Percentiles rank a stretch among this genome's conserved stretches.
phyloP scores from a whole-genome alignment of 306 rosid species.

The Albizia julibrissin region DNA sequence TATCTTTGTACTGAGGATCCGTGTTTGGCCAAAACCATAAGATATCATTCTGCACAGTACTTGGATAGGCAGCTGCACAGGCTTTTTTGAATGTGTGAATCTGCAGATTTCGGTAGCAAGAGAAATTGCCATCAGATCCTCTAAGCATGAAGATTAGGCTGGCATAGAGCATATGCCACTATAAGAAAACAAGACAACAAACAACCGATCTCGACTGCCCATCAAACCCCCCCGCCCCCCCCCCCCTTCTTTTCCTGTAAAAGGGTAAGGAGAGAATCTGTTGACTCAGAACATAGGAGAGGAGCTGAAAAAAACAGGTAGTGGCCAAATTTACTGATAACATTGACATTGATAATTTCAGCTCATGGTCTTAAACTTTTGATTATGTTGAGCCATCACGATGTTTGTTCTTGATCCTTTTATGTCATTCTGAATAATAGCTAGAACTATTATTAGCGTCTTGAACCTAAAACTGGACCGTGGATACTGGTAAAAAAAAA shows the following conservation, averaged over 20 bases:
- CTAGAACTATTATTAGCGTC: neutral
- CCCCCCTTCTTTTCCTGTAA: neutral
- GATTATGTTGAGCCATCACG: neutral
- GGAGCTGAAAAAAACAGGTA: neutral
- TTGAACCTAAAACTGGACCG: neutral
- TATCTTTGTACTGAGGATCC: conserved; percentile 79
- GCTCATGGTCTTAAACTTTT: neutral
- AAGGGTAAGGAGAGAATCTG: neutral
- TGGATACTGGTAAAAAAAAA: neutral
- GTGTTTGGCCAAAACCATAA: conserved; percentile 92
- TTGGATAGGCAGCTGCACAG: conserved; percentile 80
- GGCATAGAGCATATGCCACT: neutral
- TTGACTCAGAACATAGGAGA: neutral
- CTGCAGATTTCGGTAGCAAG: conserved; percentile 48
- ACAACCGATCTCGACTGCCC: neutral
- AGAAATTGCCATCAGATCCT: conserved; percentile 24
- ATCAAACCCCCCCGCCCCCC: neutral
- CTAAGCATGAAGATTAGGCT: neutral
- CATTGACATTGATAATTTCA: neutral
- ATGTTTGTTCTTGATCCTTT: neutral
- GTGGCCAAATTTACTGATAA: neutral
- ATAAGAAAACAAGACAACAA: conserved; percentile 21
- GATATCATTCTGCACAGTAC: conserved; percentile 69
- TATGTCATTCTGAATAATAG: neutral
- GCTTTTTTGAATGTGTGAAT: conserved; percentile 72